Base-by-base conservation (phyloP, 225 moss, liverwort and hornwort species). In the Sphagnum contortum region DNA sequence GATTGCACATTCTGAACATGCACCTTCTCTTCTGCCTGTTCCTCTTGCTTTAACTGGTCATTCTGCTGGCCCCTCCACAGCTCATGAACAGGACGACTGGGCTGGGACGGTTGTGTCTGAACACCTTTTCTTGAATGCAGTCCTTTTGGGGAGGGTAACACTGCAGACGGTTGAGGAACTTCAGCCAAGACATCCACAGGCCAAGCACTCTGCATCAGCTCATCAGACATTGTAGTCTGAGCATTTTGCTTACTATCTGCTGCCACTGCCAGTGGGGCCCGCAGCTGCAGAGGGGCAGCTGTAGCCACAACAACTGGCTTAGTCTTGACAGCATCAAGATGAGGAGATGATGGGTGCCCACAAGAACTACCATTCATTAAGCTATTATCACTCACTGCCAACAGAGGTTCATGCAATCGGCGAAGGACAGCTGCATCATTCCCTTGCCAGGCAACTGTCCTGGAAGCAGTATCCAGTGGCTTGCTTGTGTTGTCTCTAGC, bases 381-480 rank as follows among this genome's bases (percentile, higher is more conserved):
- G 45, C 3, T 69, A 70, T 77, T 75, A 57, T 76, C 83, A 49
- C 66, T 71, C 45, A 83, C 81, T 46, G 80, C 79, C 49, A 81
- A 80, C 65, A 75, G 83, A 48, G 79, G 81, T 68, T 92, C 90
- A 65, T 80, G 76, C 65, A 90, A 63, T 44, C 88, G 88, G 3
- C 86, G 75, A 66, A 84, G 69, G 56, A 83, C 81, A 12, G 76
- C 76, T 44, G 75, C 76, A 60, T 92, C 88, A 58, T 69, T 81
- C 57, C 88, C 80, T 74, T 89, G 87, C 92, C 87, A 90, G 8
- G 73, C 77, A 67, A 49, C 69, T 65, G 83, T 87, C 78, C 74
- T 77, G 12, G 67, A 71, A 48, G 13, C 72, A 55, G 57, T 66
- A 54, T 92, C 88, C 9, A 53, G 5, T 5, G 10, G 73, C 57